phyloP scores from a whole-genome alignment of 352 stramenopile species.

The Pythium grandisporangium region DNA sequence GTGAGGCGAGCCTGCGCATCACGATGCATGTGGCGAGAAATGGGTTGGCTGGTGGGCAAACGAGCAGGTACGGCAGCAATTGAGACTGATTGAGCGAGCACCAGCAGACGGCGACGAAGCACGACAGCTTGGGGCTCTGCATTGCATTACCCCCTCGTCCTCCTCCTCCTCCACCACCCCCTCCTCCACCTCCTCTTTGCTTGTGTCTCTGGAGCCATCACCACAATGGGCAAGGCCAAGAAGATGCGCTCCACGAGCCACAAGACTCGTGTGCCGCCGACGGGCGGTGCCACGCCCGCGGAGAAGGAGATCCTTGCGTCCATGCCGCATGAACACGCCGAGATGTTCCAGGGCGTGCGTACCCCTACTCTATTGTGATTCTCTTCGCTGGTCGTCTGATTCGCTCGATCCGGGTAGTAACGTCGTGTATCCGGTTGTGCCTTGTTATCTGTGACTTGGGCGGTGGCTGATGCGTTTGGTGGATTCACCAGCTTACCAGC shows the following conservation, averaged over 20 bases:
- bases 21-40: constrained; percentile 1
- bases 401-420: too few relatives aligned
- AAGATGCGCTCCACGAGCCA: constrained; percentile 77
- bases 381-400: too few relatives aligned
- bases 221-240: constrained; percentile 79
- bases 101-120: not conserved
- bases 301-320: constrained; percentile 46
- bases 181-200: too few relatives aligned
- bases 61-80: not conserved
- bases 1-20: not conserved
- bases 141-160: not conserved
- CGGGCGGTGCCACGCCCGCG: constrained; percentile 35
- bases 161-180: too few relatives aligned
- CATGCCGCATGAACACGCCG: constrained; percentile 42
- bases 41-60: constrained; percentile 16
- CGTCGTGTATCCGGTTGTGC: not conserved
- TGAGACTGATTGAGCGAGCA: not conserved
- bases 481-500: constrained; percentile 43
- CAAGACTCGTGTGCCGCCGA: constrained; percentile 68
- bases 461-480: not conserved
- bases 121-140: too few relatives aligned
- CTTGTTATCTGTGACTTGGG: too few relatives aligned
- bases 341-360: constrained; percentile 60
- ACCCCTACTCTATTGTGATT: too few relatives aligned
- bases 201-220: constrained; percentile 1